Evolutionary conservation across 371 early-diverging fungal genomes (phyloP), one percentile per base, ranked within the genome.

Genomic region (Cokeromyces recurvatus): DNA sequence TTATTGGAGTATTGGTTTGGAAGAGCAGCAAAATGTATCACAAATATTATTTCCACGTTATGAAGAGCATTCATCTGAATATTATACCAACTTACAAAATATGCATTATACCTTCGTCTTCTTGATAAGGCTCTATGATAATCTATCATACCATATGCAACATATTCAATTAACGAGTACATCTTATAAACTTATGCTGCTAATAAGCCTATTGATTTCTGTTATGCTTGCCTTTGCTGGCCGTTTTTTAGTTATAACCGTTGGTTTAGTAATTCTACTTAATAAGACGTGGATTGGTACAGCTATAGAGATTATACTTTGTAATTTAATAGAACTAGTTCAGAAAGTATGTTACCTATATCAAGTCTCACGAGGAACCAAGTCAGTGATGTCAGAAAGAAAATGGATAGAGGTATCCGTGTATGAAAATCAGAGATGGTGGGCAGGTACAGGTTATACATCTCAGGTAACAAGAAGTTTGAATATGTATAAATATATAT

Each of bases 341-440:
- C 73, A 65, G 25, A 50, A 55, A 56, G 57, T 20, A 42, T 57
- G 9, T 40, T 32, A 4, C 55, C 46, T 15, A 46, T 24, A 36
- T 22, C 48, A 8, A 39, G 17, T 8, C 2, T 14, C 2, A n/a
- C 31, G 9, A 17, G 19, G 31, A n/a, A 47, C 5, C 9, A 16
- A 19, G 11, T 15, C 14, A 2, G 20, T 38, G 25, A 8, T 1
- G 12, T 10, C 16, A 3, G 35, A 58, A 44, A 31, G 29, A 16
- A 9, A 21, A 25, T 10, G 61, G 11, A 44, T 60, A 5, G 61
- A 63, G 24, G 51, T 65, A 2, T 71, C 71, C 1, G 32, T 75
- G 2, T 75, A 56, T 51, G 75, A 75, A 48, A 71, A 75, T 42
- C 75, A 75, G 47, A 35, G 71, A 36, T 68, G 71, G 68, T 66